These are phyloP conservation scores for Anisodus acutangulus DNA, from an alignment of 257 asterid genomes.

Conservation along the genomic window DNA sequence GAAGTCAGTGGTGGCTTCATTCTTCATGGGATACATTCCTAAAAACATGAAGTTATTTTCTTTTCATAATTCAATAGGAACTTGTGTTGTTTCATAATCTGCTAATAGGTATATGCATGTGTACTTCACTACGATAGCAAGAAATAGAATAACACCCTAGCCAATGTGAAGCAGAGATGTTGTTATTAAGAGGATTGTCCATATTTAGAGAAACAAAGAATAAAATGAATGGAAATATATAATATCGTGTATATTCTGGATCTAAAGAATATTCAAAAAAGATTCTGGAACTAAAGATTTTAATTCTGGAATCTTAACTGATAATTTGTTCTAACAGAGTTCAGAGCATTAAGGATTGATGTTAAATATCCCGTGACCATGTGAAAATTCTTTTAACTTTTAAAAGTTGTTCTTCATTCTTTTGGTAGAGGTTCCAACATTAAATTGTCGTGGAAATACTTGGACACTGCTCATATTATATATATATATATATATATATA, in stretches of 20 bases:
- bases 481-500: conserved; percentile 3
- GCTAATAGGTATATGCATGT: not conserved
- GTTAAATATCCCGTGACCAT: not conserved
- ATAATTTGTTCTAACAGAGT: not conserved
- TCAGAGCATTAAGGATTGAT: not conserved
- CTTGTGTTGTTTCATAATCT: not conserved
- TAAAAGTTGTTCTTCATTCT: not conserved
- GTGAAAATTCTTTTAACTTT: not conserved
- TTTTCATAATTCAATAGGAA: not conserved
- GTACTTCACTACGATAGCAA: not conserved
- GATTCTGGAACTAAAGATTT: not conserved
- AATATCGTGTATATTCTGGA: not conserved
- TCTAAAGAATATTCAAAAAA: not conserved
- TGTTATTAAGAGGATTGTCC: conserved; percentile 5
- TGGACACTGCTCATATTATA: not conserved
- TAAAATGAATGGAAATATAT: not conserved
- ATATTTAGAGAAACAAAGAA: not conserved
- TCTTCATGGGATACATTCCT: conserved; percentile 5
- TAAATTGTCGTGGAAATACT: not conserved
- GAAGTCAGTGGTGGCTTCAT: not conserved
- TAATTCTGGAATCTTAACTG: not conserved
- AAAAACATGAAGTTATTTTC: not conserved
- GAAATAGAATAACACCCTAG: not conserved
- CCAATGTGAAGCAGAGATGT: not conserved
- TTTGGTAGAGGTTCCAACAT: conserved; percentile 16